phyloP scores from a whole-genome alignment of 148 eudicot genomes.

The Linanthus parryae region DNA sequence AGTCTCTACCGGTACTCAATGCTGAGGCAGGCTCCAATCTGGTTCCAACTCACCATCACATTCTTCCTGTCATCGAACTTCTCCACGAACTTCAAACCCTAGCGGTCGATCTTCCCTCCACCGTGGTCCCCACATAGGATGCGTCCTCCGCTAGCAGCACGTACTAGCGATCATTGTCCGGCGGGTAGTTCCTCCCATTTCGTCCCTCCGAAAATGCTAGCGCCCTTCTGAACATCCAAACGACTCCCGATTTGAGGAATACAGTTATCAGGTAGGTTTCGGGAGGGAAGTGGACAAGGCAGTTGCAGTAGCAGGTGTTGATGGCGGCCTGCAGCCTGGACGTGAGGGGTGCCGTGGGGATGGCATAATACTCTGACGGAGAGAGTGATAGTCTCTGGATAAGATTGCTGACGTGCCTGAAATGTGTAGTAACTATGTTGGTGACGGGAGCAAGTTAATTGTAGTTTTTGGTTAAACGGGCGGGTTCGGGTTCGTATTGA shows the following conservation, averaged over 20 bases:
- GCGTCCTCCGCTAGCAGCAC: constrained; percentile 76
- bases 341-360: constrained; percentile 52
- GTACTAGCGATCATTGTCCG: constrained; percentile 46
- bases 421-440: no score
- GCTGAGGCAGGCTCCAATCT: constrained; percentile 57
- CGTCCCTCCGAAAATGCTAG: constrained; percentile 60
- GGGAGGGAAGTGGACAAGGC: constrained; percentile 68
- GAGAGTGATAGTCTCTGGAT: constrained; percentile 17
- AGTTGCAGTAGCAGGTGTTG: constrained; percentile 55
- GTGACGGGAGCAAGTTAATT: no score
- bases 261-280: constrained; percentile 64
- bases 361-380: constrained; percentile 9
- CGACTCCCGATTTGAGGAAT: constrained; percentile 58
- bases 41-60: constrained; percentile 95
- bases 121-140: constrained; percentile 79
- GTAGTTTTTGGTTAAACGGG: no score
- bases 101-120: constrained; percentile 81
- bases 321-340: constrained; percentile 86
- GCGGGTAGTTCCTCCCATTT: constrained; percentile 51
- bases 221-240: constrained; percentile 42
- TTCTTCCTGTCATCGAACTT: constrained; percentile 75
- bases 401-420: constrained; percentile 23
- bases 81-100: constrained; percentile 66
- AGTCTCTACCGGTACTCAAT: constrained; percentile 82
- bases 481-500: no score